Conservation (phyloP, 768 basidiomycete genomes). For the Cystobasidium tubakii region DNA sequence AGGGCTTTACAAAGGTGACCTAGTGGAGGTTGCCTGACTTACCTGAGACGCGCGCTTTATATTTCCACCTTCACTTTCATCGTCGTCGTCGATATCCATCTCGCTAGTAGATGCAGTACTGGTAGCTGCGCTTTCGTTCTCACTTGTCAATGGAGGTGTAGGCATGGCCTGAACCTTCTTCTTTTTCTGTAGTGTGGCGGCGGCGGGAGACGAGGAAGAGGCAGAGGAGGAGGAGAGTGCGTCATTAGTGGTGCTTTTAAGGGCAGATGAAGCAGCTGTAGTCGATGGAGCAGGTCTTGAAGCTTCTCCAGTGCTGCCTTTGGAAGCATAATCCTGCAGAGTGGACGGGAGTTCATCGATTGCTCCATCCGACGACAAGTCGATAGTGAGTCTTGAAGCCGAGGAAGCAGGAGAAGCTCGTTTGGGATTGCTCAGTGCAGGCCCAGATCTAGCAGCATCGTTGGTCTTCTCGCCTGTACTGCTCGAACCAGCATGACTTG, state of each 20-base stretch:
- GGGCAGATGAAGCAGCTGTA: background rate
- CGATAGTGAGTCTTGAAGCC: conserved; percentile 11
- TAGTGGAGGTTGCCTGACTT: background rate
- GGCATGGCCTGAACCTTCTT: background rate
- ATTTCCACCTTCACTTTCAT: conserved; percentile 3
- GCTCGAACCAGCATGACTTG: conserved; percentile 9
- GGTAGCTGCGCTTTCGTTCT: background rate
- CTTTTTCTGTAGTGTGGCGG: background rate
- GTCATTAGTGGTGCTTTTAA: background rate
- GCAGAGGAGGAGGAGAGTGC: background rate
- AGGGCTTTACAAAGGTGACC: background rate
- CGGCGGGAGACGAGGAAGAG: background rate
- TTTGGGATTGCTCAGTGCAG: background rate
- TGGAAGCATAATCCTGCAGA: background rate
- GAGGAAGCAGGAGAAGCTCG: background rate
- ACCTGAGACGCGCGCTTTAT: background rate
- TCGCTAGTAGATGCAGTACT: conserved; percentile 2
- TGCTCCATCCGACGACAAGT: conserved; percentile 23
- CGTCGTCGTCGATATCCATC: conserved; percentile 7
- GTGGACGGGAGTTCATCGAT: background rate
- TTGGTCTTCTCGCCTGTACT: background rate
- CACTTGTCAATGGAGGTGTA: conserved; percentile 11
- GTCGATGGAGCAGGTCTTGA: background rate
- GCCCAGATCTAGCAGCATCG: background rate
- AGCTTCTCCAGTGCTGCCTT: background rate